Conservation (phyloP, 306 rosid genomes). For the Prunus mume region DNA sequence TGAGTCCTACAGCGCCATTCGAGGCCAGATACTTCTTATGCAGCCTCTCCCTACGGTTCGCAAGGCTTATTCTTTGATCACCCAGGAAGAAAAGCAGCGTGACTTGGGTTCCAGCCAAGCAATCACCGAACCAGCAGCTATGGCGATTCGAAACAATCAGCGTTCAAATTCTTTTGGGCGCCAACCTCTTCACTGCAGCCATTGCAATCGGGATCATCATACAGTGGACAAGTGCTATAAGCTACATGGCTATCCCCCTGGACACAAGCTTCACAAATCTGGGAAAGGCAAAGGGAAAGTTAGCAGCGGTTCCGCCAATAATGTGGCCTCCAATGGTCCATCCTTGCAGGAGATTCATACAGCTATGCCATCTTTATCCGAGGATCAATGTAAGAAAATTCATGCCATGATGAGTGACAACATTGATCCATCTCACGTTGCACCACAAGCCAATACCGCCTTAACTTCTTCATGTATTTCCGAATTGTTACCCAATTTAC, state of each 20-base stretch:
- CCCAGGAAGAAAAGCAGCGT: neutral
- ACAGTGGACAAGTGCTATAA: neutral
- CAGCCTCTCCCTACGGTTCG: neutral
- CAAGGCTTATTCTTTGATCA: neutral
- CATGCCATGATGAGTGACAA: no score
- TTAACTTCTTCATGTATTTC: neutral
- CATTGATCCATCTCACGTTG: neutral
- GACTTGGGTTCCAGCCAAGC: neutral
- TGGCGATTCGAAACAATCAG: neutral
- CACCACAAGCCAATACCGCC: neutral
- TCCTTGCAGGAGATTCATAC: neutral
- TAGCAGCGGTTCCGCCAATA: neutral
- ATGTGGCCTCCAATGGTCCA: neutral
- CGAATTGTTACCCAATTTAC: neutral
- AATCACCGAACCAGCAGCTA: neutral
- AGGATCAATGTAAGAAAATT: no score
- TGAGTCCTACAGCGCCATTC: neutral
- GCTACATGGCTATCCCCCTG: neutral
- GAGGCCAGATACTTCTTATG: neutral
- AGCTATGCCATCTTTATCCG: no score
- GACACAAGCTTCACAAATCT: neutral
- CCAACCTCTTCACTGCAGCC: neutral
- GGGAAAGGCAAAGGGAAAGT: neutral
- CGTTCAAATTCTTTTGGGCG: neutral
- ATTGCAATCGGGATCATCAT: neutral